Percentiles rank a stretch among this genome's conserved stretches.
Conservation (phyloP, 768 basidiomycete genomes). For the Boletellus emodensis region DNA sequence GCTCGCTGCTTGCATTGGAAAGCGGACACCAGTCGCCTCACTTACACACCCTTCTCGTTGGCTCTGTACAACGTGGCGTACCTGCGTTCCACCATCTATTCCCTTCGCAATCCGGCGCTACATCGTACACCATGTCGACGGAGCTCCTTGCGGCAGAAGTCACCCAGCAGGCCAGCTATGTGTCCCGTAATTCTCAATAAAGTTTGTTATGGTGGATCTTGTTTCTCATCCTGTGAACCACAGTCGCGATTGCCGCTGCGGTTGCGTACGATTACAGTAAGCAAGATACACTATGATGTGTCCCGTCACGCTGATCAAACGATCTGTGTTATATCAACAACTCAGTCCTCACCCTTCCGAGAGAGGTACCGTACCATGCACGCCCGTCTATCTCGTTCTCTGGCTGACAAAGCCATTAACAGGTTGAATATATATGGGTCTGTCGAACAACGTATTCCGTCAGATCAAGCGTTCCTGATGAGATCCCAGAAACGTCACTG, state of each 20-base stretch:
- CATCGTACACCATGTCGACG: background rate
- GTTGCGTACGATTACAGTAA: constrained; percentile 10
- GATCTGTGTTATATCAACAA: background rate
- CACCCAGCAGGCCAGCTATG: background rate
- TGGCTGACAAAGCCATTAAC: background rate
- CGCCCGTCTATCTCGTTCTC: background rate
- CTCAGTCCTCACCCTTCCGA: constrained; percentile 8
- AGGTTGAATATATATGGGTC: constrained; percentile 17
- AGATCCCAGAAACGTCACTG: constrained; percentile 2
- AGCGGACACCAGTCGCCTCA: too few species aligned
- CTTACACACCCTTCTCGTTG: too few species aligned
- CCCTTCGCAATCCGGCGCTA: background rate
- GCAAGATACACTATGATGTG: background rate
- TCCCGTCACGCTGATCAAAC: background rate
- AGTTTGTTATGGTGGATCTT: background rate
- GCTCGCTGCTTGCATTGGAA: too few species aligned
- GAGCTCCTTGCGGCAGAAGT: too few species aligned
- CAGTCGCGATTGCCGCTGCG: constrained; percentile 4
- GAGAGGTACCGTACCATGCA: constrained; percentile 2
- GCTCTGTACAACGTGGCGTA: too few species aligned
- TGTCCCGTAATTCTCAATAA: background rate
- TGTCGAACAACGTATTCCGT: background rate
- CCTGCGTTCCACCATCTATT: background rate
- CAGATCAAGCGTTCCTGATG: background rate
- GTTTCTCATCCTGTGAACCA: background rate